A percentile compares a stretch with the other conserved stretches of the same genome.
Evolutionary conservation across 2,329 filamentous ascomycete species (phyloP).

Genomic region (Sodiomyces alkalinus): DNA sequence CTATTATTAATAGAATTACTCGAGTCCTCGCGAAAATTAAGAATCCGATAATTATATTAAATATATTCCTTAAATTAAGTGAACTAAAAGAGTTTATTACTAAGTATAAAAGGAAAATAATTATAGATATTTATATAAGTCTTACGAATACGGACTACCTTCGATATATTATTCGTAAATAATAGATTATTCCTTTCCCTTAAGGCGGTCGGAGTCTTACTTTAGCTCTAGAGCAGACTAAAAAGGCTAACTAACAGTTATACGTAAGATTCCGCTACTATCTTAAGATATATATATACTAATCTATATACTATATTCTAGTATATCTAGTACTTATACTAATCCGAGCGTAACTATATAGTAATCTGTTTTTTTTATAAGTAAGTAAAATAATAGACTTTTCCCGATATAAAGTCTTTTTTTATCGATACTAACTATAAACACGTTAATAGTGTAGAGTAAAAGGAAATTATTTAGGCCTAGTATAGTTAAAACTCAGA

Average conservation of each 20-base stretch:
- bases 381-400: not conserved
- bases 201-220: too few relatives aligned
- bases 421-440: not conserved
- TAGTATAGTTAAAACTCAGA: not conserved
- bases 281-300: constrained; percentile 5
- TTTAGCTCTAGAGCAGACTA: too few relatives aligned
- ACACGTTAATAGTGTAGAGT: too few relatives aligned
- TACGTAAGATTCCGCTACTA: not conserved
- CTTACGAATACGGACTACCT: too few relatives aligned
- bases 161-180: constrained; percentile 2
- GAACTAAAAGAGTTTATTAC: not conserved
- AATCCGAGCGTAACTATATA: not conserved
- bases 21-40: too few relatives aligned
- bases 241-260: constrained; percentile 6
- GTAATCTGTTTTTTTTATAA: not conserved
- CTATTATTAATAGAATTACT: constrained; percentile 2
- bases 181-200: not conserved
- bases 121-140: constrained; percentile 5
- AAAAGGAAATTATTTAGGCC: not conserved
- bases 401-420: not conserved
- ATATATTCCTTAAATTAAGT: constrained; percentile 1
- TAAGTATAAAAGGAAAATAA: constrained; percentile 1
- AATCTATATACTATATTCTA: constrained; percentile 5
- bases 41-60: too few relatives aligned
- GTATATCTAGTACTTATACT: not conserved